These are phyloP conservation scores for Hsuehochloa calcarea DNA, from an alignment of 176 grass and related monocot genomes.

Conservation along the genomic window DNA sequence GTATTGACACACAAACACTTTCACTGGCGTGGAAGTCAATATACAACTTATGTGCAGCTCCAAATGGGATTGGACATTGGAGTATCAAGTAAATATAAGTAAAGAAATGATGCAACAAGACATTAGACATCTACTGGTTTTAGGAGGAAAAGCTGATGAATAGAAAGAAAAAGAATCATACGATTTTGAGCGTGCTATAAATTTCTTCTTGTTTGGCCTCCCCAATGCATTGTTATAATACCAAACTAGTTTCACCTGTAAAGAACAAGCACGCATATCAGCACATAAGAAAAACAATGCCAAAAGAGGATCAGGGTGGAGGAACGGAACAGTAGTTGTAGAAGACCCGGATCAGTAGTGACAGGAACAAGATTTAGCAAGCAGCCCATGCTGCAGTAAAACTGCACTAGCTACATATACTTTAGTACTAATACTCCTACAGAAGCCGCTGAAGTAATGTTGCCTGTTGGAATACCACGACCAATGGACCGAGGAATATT, in stretches of 20 bases:
- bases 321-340: not conserved
- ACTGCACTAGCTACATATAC: not conserved
- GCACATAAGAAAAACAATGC: not conserved
- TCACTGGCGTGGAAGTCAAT: not conserved
- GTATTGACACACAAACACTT: not conserved
- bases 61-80: not conserved
- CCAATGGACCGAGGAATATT: not conserved
- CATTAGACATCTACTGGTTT: not conserved
- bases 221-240: slow-evolving; percentile 99
- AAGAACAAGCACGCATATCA: not conserved
- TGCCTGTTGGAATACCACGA: not conserved
- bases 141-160: not conserved
- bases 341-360: not conserved
- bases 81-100: not conserved
- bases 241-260: slow-evolving; percentile 91
- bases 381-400: not conserved
- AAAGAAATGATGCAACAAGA: not conserved
- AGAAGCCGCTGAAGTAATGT: not conserved
- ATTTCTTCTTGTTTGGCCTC: slow-evolving; percentile 96
- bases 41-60: not conserved
- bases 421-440: not conserved
- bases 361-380: not conserved
- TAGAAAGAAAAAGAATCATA: slow-evolving; percentile 25
- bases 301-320: not conserved
- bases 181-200: slow-evolving; percentile 92